Base-by-base conservation (phyloP, 148 eudicot species). In the Rhododendron kiyosumense region DNA sequence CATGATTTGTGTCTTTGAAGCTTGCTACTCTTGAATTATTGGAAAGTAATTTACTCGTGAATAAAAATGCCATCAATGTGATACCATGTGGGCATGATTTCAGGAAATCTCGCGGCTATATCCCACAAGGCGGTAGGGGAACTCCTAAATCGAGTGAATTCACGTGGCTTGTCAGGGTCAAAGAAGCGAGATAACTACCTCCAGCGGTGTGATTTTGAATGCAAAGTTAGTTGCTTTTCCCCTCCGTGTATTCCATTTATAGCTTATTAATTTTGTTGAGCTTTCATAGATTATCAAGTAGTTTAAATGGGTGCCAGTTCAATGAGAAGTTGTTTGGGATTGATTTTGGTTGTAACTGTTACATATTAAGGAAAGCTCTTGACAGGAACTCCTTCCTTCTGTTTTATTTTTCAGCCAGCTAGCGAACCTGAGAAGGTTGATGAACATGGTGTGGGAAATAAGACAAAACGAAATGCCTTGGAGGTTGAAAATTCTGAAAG, bases 81-180 rank as follows among this genome's bases (percentile, higher is more conserved):
- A 61, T 85, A 3, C 24, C 10, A 14, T 57, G 73, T 26, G 67
- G 34, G 43, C 7, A 15, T 45, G 59, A 75, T 84, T 45, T 59
- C 90, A 93, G 95, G 89, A 65, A 85, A 88, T 43, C 92, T 93
- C 51, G 67, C 90, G 4, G 85, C 87, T 28, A 61, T 84, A 84
- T 93, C 95, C 24, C 88, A 85, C 22, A 85, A 84, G 81, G 92
- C 89, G 17, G 93, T 92, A 46, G 89, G 88, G 63, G 89, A 86
- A 67, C 90, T 93, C 45, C 74, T 90, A 76, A 89, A 87, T 76
- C 85, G 92, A 67, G 89, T 81, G 17, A 89, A 89, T 79, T 69
- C 88, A 57, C 84, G 87, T 6, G 69, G 90, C 32, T 52, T 86
- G 3, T 52, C 87, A 74, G 85, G 89, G 52, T 85, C 69, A 63